Percentiles rank a stretch among this genome's conserved stretches.
Conservation (phyloP, 805 yeast species). For the Schwanniomyces vanrijiae region DNA sequence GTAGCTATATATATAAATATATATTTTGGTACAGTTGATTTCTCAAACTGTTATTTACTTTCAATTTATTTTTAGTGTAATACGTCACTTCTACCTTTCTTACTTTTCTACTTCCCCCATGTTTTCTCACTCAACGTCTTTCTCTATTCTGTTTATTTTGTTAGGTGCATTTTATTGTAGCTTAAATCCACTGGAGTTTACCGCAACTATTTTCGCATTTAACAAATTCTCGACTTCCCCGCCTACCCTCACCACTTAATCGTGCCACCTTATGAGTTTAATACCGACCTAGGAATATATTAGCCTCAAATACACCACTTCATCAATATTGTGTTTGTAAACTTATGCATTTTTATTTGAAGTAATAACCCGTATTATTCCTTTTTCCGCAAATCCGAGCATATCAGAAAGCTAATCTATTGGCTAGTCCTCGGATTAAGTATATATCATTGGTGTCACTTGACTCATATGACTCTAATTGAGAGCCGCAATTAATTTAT, state of each 20-base stretch:
- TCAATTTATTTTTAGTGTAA: too few relatives aligned
- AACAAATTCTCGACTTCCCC: background rate
- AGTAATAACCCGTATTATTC: background rate
- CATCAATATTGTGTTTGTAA: too few relatives aligned
- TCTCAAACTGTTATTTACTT: too few relatives aligned
- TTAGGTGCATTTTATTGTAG: background rate
- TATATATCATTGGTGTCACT: background rate
- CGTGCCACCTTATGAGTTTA: too few relatives aligned
- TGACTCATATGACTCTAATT: constrained; percentile 1
- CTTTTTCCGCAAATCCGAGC: constrained; percentile 1
- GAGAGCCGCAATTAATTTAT: background rate
- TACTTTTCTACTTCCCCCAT: background rate
- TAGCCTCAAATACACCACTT: background rate
- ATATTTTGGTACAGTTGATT: background rate
- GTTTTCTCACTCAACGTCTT: background rate
- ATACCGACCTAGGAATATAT: background rate
- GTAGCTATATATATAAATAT: too few relatives aligned
- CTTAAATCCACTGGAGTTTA: background rate
- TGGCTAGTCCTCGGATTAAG: constrained; percentile 1
- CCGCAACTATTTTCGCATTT: background rate
- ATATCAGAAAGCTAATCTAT: background rate
- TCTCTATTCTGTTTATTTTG: background rate
- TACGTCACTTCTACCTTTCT: background rate
- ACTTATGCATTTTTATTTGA: background rate
- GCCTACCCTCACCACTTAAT: background rate